These are phyloP conservation scores for Liquidambar formosana DNA, from an alignment of 164 flowering plant genomes.

Conservation along the genomic window DNA sequence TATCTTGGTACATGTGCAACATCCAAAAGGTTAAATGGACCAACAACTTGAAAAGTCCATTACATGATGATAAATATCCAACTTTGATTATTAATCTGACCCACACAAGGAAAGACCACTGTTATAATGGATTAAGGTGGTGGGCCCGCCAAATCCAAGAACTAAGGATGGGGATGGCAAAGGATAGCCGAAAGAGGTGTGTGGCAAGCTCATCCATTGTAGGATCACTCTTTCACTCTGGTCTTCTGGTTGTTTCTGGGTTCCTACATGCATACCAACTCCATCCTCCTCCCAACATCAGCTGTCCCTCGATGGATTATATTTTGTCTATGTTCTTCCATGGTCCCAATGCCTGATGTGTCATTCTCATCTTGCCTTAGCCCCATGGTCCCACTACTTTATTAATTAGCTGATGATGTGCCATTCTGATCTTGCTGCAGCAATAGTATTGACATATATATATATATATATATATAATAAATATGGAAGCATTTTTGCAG, in stretches of 20 bases:
- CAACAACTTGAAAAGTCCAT: not conserved
- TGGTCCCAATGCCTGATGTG: no score
- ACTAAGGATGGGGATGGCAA: not conserved
- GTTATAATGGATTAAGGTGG: not conserved
- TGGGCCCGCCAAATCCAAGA: not conserved
- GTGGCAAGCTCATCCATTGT: conserved; percentile 1
- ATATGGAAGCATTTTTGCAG: no score
- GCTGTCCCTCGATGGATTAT: not conserved
- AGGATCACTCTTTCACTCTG: not conserved
- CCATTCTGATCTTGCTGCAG: no score
- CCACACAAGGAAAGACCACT: not conserved
- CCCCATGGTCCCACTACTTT: no score
- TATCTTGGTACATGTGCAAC: no score
- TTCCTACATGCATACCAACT: no score
- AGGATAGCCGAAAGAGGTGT: not conserved
- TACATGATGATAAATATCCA: not conserved
- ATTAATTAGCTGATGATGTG: no score
- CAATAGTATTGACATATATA: no score
- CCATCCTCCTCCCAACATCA: not conserved
- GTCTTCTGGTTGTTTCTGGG: not conserved
- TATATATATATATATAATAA: no score
- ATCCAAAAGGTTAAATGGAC: not conserved
- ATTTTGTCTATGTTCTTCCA: not conserved
- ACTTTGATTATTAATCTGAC: no score
- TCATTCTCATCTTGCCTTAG: no score